Evolutionary conservation across 2,329 filamentous ascomycete genomes (phyloP).

Genomic region (Phyllosticta citrichinensis): DNA sequence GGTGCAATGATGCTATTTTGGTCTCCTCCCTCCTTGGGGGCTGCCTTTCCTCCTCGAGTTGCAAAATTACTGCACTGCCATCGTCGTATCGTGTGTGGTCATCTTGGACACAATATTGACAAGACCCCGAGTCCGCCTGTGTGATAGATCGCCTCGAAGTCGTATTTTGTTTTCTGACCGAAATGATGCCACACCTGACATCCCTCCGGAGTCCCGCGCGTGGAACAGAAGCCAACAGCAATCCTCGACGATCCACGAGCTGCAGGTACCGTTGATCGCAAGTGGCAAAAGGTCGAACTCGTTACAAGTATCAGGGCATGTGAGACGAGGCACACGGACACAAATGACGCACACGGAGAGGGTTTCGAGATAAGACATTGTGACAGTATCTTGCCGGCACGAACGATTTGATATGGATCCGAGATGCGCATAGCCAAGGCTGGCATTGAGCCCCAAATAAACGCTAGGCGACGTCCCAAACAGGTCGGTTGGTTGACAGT

Average conservation of each 20-base stretch:
- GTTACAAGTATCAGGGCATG: background rate
- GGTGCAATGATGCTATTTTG: background rate
- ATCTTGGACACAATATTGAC: background rate
- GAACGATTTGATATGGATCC: background rate
- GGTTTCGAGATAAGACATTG: background rate
- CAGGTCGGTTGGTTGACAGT: too few relatives aligned
- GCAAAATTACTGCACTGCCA: background rate
- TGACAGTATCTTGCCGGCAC: background rate
- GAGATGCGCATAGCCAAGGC: background rate
- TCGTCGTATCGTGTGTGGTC: background rate
- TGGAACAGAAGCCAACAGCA: background rate
- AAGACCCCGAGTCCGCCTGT: background rate
- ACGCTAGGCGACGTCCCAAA: background rate
- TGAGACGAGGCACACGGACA: background rate
- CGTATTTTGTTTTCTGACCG: background rate
- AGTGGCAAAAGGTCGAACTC: background rate
- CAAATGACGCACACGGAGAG: background rate
- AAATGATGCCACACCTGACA: background rate
- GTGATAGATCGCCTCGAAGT: background rate
- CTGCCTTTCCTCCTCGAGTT: background rate
- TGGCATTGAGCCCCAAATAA: background rate
- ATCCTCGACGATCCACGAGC: background rate
- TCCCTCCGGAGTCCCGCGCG: background rate
- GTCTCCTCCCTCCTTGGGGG: background rate
- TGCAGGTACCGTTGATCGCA: background rate